Base-by-base conservation (phyloP, 1,139 yeast genomes). In the Pichia norvegensis region DNA sequence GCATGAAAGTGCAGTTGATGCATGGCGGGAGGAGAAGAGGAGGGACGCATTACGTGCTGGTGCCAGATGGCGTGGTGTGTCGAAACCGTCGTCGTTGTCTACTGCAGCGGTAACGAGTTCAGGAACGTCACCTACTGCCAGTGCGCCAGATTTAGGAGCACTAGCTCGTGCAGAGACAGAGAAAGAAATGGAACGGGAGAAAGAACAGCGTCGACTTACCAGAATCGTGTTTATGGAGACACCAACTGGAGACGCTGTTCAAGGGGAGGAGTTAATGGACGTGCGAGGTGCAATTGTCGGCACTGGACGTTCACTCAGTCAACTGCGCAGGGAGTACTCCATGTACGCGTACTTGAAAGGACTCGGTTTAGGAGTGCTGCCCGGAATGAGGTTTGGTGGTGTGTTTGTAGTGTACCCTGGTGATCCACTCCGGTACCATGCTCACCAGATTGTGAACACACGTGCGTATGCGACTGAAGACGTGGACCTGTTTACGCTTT, bases 351-450 rank as follows among this genome's bases (percentile, higher is more conserved):
- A 27, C 16, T 2, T 27, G 13, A 14, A n/a, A 10, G n/a, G 31
- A 19, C 45, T 41, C 17, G 78, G 75, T 0, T 81, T 73, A 59
- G 84, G 61, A 55, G 53, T 88, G 21, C 72, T 88, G 33, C 96
- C 97, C 0, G 98, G 97, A 0, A 68, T 88, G 38, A 73, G 95
- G 50, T 92, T 90, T 61, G 98, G 98, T 1, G 95, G 95, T 4
- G 80, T 81, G 48, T 87, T 79, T 57, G 76, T 92, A 44, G 88
- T 92, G 2, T 92, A 92, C 56, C 97, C 97, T 0, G 97, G 97
- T 0, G 98, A 92, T 60, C 95, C 97, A 2, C 67, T 92, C 48
- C 66, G 95, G 43, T 92, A 79, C 59, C 98, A 92, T 63, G 85
- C 97, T 2, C 96, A 90, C 62, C 73, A 81, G 51, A 81, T 86